Percentiles rank a stretch among this genome's conserved stretches.
Conservation (phyloP, 108 stramenopile species). For the Cyclotella choctawhatcheeana region DNA sequence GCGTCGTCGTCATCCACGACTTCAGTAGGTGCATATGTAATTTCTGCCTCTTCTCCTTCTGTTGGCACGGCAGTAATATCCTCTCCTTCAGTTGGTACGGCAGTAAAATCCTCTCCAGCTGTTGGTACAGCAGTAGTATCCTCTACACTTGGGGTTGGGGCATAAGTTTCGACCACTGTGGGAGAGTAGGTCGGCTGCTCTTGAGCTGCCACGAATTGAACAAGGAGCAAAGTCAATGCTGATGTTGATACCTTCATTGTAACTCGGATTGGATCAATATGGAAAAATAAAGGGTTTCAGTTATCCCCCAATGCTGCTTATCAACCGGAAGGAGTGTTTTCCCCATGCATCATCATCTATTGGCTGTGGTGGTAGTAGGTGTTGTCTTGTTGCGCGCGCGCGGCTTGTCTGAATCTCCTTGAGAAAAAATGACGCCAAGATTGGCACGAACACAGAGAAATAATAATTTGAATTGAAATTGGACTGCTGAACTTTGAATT, state of each 20-base stretch:
- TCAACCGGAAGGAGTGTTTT: no score
- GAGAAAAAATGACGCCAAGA: not conserved
- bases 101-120: not conserved
- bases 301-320: no score
- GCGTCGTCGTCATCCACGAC: not conserved
- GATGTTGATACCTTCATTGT: not conserved
- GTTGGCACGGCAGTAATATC: not conserved
- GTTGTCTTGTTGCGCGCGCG: not conserved
- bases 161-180: not conserved
- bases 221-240: not conserved
- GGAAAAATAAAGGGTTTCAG: not conserved
- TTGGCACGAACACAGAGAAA: no score
- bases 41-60: not conserved
- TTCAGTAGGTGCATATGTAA: not conserved
- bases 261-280: not conserved
- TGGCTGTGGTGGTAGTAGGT: not conserved
- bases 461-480: no score
- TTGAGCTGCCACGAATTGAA: not conserved
- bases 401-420: not conserved
- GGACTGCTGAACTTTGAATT: no score
- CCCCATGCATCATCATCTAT: no score
- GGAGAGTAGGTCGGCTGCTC: not conserved
- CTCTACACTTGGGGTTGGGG: not conserved
- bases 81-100: not conserved
- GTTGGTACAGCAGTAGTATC: not conserved